These are phyloP conservation scores for Stagonosporopsis vannaccii DNA, from an alignment of 2,329 filamentous ascomycete species.

Conservation along the genomic window DNA sequence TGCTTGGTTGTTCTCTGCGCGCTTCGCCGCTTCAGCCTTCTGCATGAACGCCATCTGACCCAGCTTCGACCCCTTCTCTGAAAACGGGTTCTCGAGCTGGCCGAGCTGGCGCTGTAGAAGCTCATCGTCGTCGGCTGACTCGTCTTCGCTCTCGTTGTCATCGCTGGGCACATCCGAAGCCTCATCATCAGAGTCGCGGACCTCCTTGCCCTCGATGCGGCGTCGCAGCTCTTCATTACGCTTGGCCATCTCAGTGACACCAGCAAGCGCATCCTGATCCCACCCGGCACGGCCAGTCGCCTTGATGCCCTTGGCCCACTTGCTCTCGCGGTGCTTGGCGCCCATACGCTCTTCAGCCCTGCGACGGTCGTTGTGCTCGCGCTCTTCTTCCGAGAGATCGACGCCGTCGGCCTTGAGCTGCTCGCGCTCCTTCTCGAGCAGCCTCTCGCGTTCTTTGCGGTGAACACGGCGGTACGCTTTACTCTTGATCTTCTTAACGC, in stretches of 20 bases:
- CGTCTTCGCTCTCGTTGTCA: slow-evolving; percentile 60
- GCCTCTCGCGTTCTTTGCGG: slow-evolving; percentile 74
- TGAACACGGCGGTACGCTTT: slow-evolving; percentile 94
- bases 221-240: slow-evolving; percentile 82
- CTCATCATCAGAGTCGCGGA: slow-evolving; percentile 57
- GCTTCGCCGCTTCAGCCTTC: slow-evolving; percentile 80
- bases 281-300: slow-evolving; percentile 80
- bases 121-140: slow-evolving; percentile 61
- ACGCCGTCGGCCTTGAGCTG: slow-evolving; percentile 66
- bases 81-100: slow-evolving; percentile 56
- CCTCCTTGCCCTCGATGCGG: slow-evolving; percentile 76
- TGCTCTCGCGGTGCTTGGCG: slow-evolving; percentile 84
- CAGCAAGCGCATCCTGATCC: slow-evolving; percentile 85
- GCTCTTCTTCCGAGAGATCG: slow-evolving; percentile 69
- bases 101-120: slow-evolving; percentile 45
- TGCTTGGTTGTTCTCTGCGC: slow-evolving; percentile 81
- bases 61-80: slow-evolving; percentile 70
- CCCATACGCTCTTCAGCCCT: slow-evolving; percentile 87
- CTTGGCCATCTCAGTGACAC: slow-evolving; percentile 80
- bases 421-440: slow-evolving; percentile 64
- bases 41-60: slow-evolving; percentile 94
- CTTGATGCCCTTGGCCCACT: slow-evolving; percentile 87
- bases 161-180: slow-evolving; percentile 58
- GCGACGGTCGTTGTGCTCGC: slow-evolving; percentile 72
- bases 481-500: slow-evolving; percentile 99